Percentiles rank a stretch among this genome's conserved stretches.
These are phyloP conservation scores for Magnaporthales sp. DNA, from an alignment of 2,329 filamentous ascomycete genomes.

Conservation along the genomic window DNA sequence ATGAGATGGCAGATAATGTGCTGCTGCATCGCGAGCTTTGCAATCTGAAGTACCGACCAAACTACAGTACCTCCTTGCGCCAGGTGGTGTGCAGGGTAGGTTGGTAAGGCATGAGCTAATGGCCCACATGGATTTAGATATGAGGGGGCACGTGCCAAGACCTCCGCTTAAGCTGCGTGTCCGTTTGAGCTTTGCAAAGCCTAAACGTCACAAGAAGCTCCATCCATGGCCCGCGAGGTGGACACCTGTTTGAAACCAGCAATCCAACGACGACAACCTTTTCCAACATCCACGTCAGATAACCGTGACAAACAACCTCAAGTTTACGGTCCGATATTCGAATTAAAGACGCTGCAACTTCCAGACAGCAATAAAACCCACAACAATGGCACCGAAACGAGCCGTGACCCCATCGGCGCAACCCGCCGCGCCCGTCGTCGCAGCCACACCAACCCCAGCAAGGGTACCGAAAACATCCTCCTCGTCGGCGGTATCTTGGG, in stretches of 20 bases:
- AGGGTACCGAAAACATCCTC: neutral
- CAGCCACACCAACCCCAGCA: neutral
- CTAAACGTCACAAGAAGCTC: neutral
- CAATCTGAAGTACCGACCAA: too few species aligned
- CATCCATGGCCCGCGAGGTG: neutral
- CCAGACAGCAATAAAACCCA: neutral
- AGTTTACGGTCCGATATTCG: neutral
- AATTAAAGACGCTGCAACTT: neutral
- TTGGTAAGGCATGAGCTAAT: neutral
- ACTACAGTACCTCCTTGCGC: neutral
- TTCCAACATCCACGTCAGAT: neutral
- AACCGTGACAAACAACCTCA: too few species aligned
- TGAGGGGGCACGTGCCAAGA: neutral
- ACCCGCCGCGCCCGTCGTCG: neutral
- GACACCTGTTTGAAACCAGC: neutral
- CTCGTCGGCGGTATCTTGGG: slow-evolving; percentile 25
- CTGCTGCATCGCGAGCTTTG: neutral
- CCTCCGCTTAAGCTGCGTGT: neutral
- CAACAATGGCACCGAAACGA: slow-evolving; percentile 9
- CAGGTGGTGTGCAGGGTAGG: neutral
- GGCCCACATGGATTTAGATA: neutral
- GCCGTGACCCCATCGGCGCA: slow-evolving; percentile 3
- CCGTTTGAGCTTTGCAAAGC: too few species aligned
- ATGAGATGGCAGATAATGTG: neutral
- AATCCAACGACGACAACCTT: neutral